phyloP scores from a whole-genome alignment of 768 basidiomycete species.

The Leucogyrophana mollusca region DNA sequence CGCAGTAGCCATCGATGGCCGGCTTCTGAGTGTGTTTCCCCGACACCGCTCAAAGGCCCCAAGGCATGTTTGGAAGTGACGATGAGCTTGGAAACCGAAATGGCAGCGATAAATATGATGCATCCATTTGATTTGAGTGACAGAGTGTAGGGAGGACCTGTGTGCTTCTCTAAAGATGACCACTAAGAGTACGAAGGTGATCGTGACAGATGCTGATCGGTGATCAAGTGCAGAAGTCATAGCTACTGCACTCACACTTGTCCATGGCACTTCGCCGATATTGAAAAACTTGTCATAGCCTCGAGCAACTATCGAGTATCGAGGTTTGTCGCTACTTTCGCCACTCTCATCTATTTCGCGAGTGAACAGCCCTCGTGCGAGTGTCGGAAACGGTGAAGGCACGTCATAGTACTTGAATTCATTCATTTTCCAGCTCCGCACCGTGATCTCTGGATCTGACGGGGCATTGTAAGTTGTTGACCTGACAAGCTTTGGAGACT shows the following conservation, averaged over 20 bases:
- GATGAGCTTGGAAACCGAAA: constrained; percentile 71
- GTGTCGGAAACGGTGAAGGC: constrained; percentile 89
- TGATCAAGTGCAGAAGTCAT: no score
- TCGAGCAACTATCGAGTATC: constrained; percentile 71
- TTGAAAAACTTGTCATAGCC: constrained; percentile 99
- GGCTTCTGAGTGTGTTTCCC: constrained; percentile 71
- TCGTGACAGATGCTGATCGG: neutral
- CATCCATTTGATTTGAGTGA: constrained; percentile 96
- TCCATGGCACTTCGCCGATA: constrained; percentile 95
- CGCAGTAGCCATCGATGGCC: constrained; percentile 82
- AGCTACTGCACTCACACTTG: constrained; percentile 57
- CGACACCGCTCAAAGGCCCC: constrained; percentile 47
- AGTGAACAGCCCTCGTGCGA: constrained; percentile 92
- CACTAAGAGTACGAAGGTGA: constrained; percentile 51
- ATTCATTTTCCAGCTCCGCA: constrained; percentile 97
- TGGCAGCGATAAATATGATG: constrained; percentile 90
- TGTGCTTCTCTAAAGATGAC: constrained; percentile 66
- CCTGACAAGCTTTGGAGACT: constrained; percentile 63
- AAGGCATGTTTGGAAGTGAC: constrained; percentile 93
- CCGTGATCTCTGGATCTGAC: constrained; percentile 47
- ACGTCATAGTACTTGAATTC: constrained; percentile 92
- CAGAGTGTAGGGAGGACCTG: constrained; percentile 75
- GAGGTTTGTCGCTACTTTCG: constrained; percentile 22
- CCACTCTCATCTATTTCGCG: constrained; percentile 38
- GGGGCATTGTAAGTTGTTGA: constrained; percentile 57